phyloP scores from a whole-genome alignment of 441 rosid genomes.

The Populus hybrid region DNA sequence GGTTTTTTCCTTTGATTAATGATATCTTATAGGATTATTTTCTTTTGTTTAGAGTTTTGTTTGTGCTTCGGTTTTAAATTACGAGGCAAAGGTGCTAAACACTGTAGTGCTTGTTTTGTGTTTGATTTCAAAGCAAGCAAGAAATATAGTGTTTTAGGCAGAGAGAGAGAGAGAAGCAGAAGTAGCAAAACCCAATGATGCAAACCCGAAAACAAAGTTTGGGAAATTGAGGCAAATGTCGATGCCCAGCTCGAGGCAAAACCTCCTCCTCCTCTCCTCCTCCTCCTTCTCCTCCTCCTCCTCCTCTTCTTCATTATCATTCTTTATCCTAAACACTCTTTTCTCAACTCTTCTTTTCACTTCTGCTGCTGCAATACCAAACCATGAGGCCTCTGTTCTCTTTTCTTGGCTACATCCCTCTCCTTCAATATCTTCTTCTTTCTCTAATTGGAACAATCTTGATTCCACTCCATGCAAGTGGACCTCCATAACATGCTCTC shows the following conservation, averaged over 20 bases:
- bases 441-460: conserved; percentile 60
- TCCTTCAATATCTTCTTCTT: conserved; percentile 39
- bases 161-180: conserved; percentile 26
- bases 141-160: conserved; percentile 33
- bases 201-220: conserved; percentile 71
- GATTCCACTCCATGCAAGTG: conserved; percentile 77
- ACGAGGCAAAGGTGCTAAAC: conserved; percentile 14
- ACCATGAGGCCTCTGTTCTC: conserved; percentile 60
- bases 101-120: conserved; percentile 25
- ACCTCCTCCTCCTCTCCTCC: conserved; percentile 18
- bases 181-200: conserved; percentile 54
- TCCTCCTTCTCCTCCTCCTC: conserved; percentile 25
- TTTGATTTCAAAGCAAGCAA: conserved; percentile 64
- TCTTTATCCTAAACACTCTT: conserved; percentile 22
- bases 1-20: background rate
- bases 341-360: conserved; percentile 21
- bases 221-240: conserved; percentile 89
- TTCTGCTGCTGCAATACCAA: conserved; percentile 35
- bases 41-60: conserved; percentile 3
- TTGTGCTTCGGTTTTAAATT: conserved; percentile 10
- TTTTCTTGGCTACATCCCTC: conserved; percentile 80
- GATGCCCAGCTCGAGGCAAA: conserved; percentile 55
- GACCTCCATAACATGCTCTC: conserved; percentile 73
- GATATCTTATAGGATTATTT: background rate
- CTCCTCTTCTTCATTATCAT: conserved; percentile 19